Base-by-base conservation (phyloP, 2,329 filamentous ascomycete species). In the Pseudopithomyces chartarum region DNA sequence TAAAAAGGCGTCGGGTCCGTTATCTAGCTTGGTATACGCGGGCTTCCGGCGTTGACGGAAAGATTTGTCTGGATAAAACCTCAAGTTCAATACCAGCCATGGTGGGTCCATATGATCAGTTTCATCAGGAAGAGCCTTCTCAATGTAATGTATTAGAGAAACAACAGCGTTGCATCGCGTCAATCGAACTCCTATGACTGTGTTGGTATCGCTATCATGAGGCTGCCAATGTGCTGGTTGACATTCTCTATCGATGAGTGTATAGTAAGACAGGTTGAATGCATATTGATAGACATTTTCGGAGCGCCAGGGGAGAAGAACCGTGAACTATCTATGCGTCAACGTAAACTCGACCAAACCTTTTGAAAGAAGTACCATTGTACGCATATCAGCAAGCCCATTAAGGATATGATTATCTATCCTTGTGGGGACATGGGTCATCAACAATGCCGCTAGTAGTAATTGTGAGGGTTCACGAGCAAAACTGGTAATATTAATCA, bases 241-340 rank as follows among this genome's bases (percentile, higher is more conserved):
- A 40, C 85, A 80, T 3, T 80, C 81, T 4, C 83, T 78, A 1
- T 80, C 82, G 13, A 88, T 81, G 6, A 87, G 78, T 6, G 85
- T 88, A 65, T 86, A 87, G 67, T 87, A 88, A 61, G 87, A 86
- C 67, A 88, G 87, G 42, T 80, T 83, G 67, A 88, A 87, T 60
- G 86, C 81, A 68, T 87, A 6, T 29, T 44, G 40, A 44, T 5
- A 23, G 40, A 11, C 1, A 12, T 26, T 15, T n/a, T n/a, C n/a
- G n/a, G n/a, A n/a, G n/a, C n/a, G n/a, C n/a, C n/a, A n/a, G n/a
- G n/a, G n/a, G n/a, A n/a, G n/a, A n/a, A n/a, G n/a, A n/a, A 15
- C 22, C 22, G 20, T 23, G 23, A 6, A 7, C 87, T 7, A 81
- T 83, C 6, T 82, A 77, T 62, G 84, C 84, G 15, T 80, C 81